Conservation (phyloP, 768 basidiomycete genomes). For the Leccinum imitatum region DNA sequence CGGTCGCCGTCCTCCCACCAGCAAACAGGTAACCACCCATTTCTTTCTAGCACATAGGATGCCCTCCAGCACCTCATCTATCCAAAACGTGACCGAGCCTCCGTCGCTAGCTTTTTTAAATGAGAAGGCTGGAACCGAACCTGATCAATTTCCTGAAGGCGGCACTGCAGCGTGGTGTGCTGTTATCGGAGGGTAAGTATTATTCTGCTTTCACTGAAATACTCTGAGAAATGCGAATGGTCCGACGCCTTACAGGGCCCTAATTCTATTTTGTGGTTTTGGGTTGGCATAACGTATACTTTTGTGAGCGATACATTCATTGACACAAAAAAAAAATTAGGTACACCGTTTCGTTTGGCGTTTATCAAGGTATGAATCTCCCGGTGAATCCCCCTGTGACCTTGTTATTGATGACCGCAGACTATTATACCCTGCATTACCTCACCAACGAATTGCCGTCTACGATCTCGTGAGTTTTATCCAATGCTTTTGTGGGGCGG, state of each 20-base stretch:
- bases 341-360: slow-evolving; percentile 37
- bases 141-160: slow-evolving; percentile 29
- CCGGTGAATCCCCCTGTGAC: not conserved
- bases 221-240: not conserved
- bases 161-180: slow-evolving; percentile 27
- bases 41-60: slow-evolving; percentile 1
- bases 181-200: slow-evolving; percentile 24
- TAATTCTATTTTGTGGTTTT: slow-evolving; percentile 34
- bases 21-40: not conserved
- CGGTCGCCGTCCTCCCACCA: not conserved
- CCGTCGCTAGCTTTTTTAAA: not conserved
- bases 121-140: not conserved
- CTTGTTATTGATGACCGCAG: slow-evolving; percentile 18
- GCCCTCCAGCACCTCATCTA: slow-evolving; percentile 5
- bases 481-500: not conserved
- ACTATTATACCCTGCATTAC: slow-evolving; percentile 39
- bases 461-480: slow-evolving; percentile 35
- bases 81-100: not conserved
- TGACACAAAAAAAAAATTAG: slow-evolving; percentile 18
- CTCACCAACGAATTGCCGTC: slow-evolving; percentile 35
- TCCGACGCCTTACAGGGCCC: slow-evolving; percentile 18
- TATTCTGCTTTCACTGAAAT: not conserved
- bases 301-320: not conserved
- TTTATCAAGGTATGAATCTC: slow-evolving; percentile 36
- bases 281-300: slow-evolving; percentile 21